Evolutionary conservation across 2,329 filamentous ascomycete species (phyloP).

Genomic region (Pseudocercospora crystallina): DNA sequence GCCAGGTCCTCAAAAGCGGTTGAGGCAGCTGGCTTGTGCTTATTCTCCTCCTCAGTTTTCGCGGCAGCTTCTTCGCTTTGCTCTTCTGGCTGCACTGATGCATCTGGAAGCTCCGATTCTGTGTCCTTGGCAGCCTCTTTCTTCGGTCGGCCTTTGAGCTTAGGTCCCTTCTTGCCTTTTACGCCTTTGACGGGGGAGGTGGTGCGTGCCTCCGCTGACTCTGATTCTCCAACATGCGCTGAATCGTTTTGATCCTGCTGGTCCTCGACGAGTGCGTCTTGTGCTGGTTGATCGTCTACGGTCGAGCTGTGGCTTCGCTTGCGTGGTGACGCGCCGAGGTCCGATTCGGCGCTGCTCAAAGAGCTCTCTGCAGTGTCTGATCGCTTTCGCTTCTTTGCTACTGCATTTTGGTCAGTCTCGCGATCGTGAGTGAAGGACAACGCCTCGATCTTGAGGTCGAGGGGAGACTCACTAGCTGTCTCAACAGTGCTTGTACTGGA

Average conservation of each 20-base stretch:
- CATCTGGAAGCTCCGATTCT: slow-evolving; percentile 20
- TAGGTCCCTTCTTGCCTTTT: slow-evolving; percentile 43
- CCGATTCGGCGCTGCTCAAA: slow-evolving; percentile 37
- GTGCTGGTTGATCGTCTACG: slow-evolving; percentile 12
- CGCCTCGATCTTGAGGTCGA: too few relatives aligned
- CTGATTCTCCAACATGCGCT: not conserved
- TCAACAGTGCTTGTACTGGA: slow-evolving; percentile 34
- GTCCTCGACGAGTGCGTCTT: slow-evolving; percentile 19
- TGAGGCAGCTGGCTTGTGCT: slow-evolving; percentile 35
- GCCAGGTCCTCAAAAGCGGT: slow-evolving; percentile 68
- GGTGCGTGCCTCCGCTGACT: slow-evolving; percentile 35
- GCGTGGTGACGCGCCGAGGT: slow-evolving; percentile 36
- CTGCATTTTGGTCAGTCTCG: not conserved
- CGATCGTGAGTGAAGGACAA: too few relatives aligned
- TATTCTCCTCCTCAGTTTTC: slow-evolving; percentile 55
- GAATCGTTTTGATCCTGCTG: slow-evolving; percentile 31
- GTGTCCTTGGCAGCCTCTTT: slow-evolving; percentile 33
- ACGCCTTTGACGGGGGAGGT: slow-evolving; percentile 34
- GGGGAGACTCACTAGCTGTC: slow-evolving; percentile 24
- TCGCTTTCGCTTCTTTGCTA: slow-evolving; percentile 47
- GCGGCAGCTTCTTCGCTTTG: slow-evolving; percentile 34
- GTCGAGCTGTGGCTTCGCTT: slow-evolving; percentile 33
- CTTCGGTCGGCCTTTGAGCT: slow-evolving; percentile 22
- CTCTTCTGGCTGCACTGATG: slow-evolving; percentile 19
- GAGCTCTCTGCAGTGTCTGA: slow-evolving; percentile 41